Evolutionary conservation across 495 filamentous ascomycete species (phyloP), one percentile per base, ranked within the genome.

Genomic region (Astrothelium subdiscretum): DNA sequence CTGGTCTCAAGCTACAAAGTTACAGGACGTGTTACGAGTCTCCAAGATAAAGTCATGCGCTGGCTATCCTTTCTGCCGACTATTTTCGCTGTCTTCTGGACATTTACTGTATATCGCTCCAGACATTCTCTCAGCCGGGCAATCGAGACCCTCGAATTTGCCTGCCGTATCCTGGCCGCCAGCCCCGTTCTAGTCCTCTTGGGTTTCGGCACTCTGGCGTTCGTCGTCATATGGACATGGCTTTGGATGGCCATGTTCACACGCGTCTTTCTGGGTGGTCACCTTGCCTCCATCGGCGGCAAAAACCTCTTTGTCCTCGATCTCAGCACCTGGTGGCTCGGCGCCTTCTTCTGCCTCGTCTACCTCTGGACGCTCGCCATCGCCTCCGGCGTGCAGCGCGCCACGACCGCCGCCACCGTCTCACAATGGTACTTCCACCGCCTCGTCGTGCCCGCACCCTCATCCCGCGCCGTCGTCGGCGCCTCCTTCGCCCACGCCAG

Each of bases 361-460:
- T 98, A 96, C 69, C 79, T 97, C 63, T 98, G 94, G 94, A 95
- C 91, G 1, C 78, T 97, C 22, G 87, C 87, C 22, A 82, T 97
- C 60, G 81, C 91, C 68, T 83, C 87, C 31, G 91, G 91, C 32
- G 81, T 97, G 24, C 92, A 97, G 69, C 87, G 94, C 61, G 82
- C 90, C 43, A 91, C 91, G 22, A 96, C 94, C 18, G 91, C 92
- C 51, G 95, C 95, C 57, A 95, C 92, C 12, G 94, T 97, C 38
- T 92, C 87, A 22, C 95, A 98, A 72, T 98, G 94, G 94, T 98
- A 98, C 72, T 98, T 97, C 74, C 92, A 97, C 74, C 89, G 94
- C 59, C 85, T 95, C 60, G 82, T 84, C 26, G 83, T 85, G 38
- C 91, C 94, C 12, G 80, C 87, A 22, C 83, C 89, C 11, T 83